Conservation (phyloP, 2,329 filamentous ascomycete species). For the Botrytis hyacinthi region DNA sequence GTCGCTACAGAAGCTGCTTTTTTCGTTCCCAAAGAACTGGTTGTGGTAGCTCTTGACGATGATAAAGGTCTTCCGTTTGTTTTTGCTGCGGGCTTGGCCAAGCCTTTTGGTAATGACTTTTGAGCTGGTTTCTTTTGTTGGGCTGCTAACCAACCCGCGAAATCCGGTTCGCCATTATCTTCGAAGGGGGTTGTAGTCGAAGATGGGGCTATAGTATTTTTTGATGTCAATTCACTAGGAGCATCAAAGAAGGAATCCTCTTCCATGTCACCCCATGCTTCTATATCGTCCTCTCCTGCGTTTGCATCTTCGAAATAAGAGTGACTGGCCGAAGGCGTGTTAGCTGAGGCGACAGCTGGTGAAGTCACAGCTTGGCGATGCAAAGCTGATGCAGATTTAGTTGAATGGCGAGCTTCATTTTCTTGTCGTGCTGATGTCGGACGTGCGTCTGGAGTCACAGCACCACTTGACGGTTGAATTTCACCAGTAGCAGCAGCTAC, state of each 20-base stretch:
- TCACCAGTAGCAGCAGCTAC: constrained; percentile 80
- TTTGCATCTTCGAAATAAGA: constrained; percentile 56
- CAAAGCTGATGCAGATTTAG: constrained; percentile 54
- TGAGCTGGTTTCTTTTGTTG: constrained; percentile 65
- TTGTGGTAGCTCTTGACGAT: constrained; percentile 41
- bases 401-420: constrained; percentile 39
- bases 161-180: constrained; percentile 87
- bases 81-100: constrained; percentile 57
- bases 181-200: constrained; percentile 59
- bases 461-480: constrained; percentile 60
- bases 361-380: constrained; percentile 60
- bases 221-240: constrained; percentile 27
- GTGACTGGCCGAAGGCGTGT: constrained; percentile 47
- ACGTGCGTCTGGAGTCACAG: constrained; percentile 45
- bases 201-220: constrained; percentile 33
- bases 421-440: constrained; percentile 43
- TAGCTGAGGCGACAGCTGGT: constrained; percentile 46
- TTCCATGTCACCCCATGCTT: constrained; percentile 69
- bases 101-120: constrained; percentile 78
- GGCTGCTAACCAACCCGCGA: constrained; percentile 90
- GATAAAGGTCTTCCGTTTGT: constrained; percentile 35
- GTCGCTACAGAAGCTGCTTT: constrained; percentile 32
- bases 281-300: constrained; percentile 61
- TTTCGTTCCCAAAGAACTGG: constrained; percentile 38
- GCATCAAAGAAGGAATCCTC: constrained; percentile 51